These are phyloP conservation scores for Sphagnum fallax DNA, from an alignment of 228 moss, liverwort and hornwort genomes.

Conservation along the genomic window DNA sequence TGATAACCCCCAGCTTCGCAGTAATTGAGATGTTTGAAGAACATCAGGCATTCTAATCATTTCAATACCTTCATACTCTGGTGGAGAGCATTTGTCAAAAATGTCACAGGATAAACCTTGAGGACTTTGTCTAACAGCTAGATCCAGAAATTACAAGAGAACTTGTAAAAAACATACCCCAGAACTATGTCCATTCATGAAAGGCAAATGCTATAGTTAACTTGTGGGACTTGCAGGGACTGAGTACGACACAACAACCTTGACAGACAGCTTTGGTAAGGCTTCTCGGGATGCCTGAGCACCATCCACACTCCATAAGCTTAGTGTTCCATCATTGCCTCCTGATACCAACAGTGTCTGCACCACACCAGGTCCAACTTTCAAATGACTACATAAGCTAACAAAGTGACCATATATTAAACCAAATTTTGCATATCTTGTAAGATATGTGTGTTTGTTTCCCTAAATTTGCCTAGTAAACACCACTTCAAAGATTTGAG, in stretches of 20 bases:
- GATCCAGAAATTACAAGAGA: no score
- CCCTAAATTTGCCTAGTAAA: not conserved
- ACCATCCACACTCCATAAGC: slow-evolving; percentile 87
- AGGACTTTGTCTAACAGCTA: no score
- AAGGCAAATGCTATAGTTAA: no score
- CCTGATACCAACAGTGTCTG: slow-evolving; percentile 91
- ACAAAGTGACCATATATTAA: not conserved
- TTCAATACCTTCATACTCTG: no score
- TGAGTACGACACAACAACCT: slow-evolving; percentile 66
- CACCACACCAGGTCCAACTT: not conserved
- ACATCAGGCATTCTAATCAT: no score
- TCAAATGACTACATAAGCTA: not conserved
- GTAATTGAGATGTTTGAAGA: no score
- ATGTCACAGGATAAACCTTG: no score
- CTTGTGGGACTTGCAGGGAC: slow-evolving; percentile 16
- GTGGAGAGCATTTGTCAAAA: no score
- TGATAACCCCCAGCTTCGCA: no score
- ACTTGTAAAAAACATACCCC: no score
- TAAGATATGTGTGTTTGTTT: not conserved
- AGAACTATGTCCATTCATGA: no score
- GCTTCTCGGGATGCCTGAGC: slow-evolving; percentile 73
- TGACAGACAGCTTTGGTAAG: slow-evolving; percentile 77
- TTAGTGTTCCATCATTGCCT: slow-evolving; percentile 87
- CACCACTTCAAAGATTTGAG: not conserved
- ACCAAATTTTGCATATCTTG: not conserved